phyloP scores from a whole-genome alignment of 257 asterid species.

The Przewalskia tangutica region DNA sequence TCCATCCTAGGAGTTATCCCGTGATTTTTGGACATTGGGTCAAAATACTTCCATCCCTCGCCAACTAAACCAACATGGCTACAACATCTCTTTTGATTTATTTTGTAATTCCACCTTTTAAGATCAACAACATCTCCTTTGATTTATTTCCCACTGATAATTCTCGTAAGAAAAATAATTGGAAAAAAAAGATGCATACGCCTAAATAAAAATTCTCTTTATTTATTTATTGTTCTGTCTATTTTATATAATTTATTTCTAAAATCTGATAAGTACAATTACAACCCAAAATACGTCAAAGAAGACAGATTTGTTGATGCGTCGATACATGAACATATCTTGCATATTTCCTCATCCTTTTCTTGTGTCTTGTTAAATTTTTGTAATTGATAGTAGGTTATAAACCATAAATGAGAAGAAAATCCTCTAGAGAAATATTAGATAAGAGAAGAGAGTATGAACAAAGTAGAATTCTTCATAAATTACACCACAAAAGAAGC shows the following conservation, averaged over 20 bases:
- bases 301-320: background rate
- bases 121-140: no score
- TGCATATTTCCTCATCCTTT: background rate
- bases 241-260: no score
- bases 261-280: no score
- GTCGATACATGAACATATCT: background rate
- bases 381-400: background rate
- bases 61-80: conserved; percentile 74
- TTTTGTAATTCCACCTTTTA: no score
- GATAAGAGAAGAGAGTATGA: background rate
- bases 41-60: conserved; percentile 61
- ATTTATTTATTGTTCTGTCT: no score
- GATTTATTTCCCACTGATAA: no score
- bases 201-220: no score
- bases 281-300: background rate
- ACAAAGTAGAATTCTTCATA: background rate
- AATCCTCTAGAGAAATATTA: background rate
- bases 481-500: background rate
- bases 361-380: no score
- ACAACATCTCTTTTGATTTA: conserved; percentile 3
- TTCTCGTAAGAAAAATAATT: no score
- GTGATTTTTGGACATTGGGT: conserved; percentile 44
- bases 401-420: background rate
- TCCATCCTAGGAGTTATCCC: conserved; percentile 76
- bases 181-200: no score